phyloP scores from a whole-genome alignment of 2,329 filamentous ascomycete genomes.

The Diaporthe sp. region DNA sequence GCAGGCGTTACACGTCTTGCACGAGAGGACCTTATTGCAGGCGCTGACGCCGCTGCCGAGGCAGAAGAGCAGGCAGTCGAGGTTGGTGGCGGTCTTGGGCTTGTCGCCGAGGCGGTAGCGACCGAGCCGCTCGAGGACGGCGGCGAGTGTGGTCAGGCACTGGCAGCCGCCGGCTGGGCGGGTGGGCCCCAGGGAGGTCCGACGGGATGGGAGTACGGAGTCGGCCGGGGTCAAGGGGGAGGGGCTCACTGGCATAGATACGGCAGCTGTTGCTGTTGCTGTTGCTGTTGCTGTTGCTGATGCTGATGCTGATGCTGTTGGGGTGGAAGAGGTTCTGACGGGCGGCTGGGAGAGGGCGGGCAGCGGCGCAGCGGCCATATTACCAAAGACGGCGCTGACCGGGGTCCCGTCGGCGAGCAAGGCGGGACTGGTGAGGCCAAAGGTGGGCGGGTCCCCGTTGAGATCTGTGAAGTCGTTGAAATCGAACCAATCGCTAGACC shows the following conservation, averaged over 20 bases:
- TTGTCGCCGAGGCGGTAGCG: constrained; percentile 8
- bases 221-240: not conserved
- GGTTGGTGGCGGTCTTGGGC: not conserved
- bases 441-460: not conserved
- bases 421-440: not conserved
- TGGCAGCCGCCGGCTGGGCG: not conserved
- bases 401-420: not conserved
- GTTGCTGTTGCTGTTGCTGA: too few relatives aligned
- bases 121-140: constrained; percentile 7
- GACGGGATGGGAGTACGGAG: not conserved
- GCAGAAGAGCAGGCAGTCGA: constrained; percentile 19
- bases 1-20: not conserved
- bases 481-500: not conserved
- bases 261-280: too few relatives aligned
- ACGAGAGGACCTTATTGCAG: not conserved
- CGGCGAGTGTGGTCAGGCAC: constrained; percentile 3
- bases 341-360: not conserved
- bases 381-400: not conserved
- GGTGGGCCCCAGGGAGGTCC: not conserved
- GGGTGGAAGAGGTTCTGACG: not conserved
- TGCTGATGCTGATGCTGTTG: not conserved
- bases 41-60: constrained; percentile 1
- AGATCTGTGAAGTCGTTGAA: not conserved
- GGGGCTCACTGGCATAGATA: not conserved
- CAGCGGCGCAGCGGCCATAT: not conserved